A percentile compares a stretch with the other conserved stretches of the same genome.
Conservation (phyloP, 2,329 filamentous ascomycete species). For the Aspergillus sp. region DNA sequence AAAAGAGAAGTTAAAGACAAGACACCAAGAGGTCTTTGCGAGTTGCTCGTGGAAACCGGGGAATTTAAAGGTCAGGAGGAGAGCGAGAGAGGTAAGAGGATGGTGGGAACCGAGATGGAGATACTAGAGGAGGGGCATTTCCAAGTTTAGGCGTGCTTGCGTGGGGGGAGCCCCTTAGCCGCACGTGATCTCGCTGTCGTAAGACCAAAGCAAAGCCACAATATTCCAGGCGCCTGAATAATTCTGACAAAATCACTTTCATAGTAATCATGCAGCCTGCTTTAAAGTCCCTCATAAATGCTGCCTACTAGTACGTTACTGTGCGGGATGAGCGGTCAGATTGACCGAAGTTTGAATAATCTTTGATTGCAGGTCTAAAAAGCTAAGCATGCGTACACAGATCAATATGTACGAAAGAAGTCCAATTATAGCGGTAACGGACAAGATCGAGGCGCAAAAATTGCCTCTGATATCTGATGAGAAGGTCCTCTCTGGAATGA, state of each 20-base stretch:
- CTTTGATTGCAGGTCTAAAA: constrained; percentile 12
- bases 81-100: constrained; percentile 20
- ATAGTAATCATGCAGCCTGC: constrained; percentile 14
- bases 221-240: constrained; percentile 13
- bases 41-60: constrained; percentile 5
- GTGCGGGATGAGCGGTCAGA: background rate
- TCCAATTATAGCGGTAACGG: constrained; percentile 1
- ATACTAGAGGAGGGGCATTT: constrained; percentile 38
- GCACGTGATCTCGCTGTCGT: constrained; percentile 29
- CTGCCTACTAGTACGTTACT: background rate
- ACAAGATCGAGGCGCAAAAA: constrained; percentile 2
- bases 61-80: constrained; percentile 18
- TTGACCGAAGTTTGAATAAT: background rate
- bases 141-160: constrained; percentile 35
- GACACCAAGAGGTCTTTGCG: constrained; percentile 14
- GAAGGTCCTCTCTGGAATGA: constrained; percentile 1
- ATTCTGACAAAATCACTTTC: constrained; percentile 7
- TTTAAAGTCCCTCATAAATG: constrained; percentile 2
- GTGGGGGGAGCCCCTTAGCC: constrained; percentile 21
- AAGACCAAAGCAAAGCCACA: constrained; percentile 24
- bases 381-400: constrained; percentile 34
- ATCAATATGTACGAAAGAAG: constrained; percentile 32
- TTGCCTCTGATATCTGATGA: constrained; percentile 4
- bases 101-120: constrained; percentile 28
- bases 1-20: constrained; percentile 22